Evolutionary conservation across 2,329 filamentous ascomycete genomes (phyloP), one percentile per base, ranked within the genome.

Genomic region (Ilyonectria mors-panacis): DNA sequence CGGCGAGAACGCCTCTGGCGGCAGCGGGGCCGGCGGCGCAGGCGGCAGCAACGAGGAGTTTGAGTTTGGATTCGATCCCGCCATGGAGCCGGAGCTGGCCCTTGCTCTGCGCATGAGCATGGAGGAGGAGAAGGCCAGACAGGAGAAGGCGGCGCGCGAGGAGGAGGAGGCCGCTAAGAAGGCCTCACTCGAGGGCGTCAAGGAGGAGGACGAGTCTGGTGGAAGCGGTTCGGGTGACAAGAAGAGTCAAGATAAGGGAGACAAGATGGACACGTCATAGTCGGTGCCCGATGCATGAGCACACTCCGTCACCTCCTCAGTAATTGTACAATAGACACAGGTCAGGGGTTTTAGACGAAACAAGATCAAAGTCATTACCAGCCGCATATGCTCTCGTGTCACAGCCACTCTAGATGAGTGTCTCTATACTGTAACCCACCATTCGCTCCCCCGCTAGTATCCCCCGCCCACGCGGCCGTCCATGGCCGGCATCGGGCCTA

Each of bases 81-180:
- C 92, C 60, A 88, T 95, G 77, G 96, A 99, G 78, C 96, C 96
- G 4, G 96, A 99, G 81, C 85, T 99, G 77, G 96, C 96, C 23
- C 89, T 99, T 74, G 96, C 96, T 59, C 85, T 99, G 79, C 91
- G 96, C 70, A 97, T 99, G 94, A 97, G 94, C 82, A 94, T 97
- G 89, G 96, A 99, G 81, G 96, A 99, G 80, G 96, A 99, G 83
- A 97, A 97, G 85, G 95, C 95, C 68, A 87, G 96, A 76, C 92
- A 97, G 82, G 95, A 97, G 81, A 94, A 94, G 83, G 90, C 92
- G 77, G 93, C 92, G 75, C 90, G 91, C 75, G 90, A 94, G 70
- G 92, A 93, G 74, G 92, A 93, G 73, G 88, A 90, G 73, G 88
- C 89, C 48, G 88, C 93, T 60, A 89, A 90, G 73, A 95, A 95